Base-by-base conservation (phyloP, 176 grass and related monocot genomes). In the Stipa capillata region DNA sequence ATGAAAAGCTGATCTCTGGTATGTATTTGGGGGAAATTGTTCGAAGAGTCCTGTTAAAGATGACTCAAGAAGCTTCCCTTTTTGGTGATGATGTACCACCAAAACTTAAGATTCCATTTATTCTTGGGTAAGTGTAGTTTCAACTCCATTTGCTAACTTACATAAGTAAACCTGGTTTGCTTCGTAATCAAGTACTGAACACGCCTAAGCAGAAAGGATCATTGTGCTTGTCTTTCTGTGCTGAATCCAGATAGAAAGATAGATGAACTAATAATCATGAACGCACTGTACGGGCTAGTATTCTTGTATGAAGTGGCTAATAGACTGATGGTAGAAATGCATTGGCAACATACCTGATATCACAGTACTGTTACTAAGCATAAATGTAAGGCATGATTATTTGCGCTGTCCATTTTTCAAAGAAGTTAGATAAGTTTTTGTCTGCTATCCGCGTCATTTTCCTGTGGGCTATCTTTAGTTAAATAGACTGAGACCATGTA, bases 11-110 rank as follows among this genome's bases (percentile, higher is more conserved):
- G 79, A 93, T 97, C 65, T 97, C 93, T 43, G 93, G 93, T 33
- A 90, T 97, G 93, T 97, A 97, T 79, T 85, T 97, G 79, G 93
- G 93, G 15, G 87, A 97, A 84, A 81, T 97, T 74, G 79, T 93
- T 41, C 55, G 90, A 73, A 86, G 93, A 78, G 82, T 88, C 44
- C 63, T 97, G 16, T 84, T 97, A 73, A 90, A 79, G 50, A 84
- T 97, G 70, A 72, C 85, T 48, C 48, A 93, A 61, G 83, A 90
- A 84, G 60, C 85, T 86, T 79, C 74, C 18, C 59, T 97, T 41
- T 97, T 97, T 70, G 79, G 76, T 16, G 87, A 93, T 44, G 78
- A 48, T 79, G 76, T 90, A 70, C 76, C 85, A 36, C 57, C 28
- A 50, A 90, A 86, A 67, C 87, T 93, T 6, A 76, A 90, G 85